These are phyloP conservation scores for Aspergillus ibericus DNA, from an alignment of 2,329 filamentous ascomycete species.

Conservation along the genomic window DNA sequence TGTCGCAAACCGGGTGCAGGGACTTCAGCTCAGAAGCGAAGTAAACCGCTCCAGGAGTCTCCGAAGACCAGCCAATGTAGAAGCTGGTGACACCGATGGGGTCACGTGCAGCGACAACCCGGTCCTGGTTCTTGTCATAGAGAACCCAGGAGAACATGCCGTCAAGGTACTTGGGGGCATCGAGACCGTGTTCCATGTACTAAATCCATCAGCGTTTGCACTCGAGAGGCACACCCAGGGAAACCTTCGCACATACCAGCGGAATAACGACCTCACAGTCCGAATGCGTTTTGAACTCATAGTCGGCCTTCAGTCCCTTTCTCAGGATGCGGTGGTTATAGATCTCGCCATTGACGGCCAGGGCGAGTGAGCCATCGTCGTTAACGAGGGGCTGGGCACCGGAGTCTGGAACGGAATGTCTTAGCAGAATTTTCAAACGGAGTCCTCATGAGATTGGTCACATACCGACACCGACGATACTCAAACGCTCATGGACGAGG, in stretches of 20 bases:
- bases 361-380: conserved; percentile 80
- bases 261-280: conserved; percentile 99
- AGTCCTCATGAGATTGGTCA: conserved; percentile 12
- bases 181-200: conserved; percentile 90
- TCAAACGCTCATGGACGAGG: conserved; percentile 94
- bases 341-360: conserved; percentile 99
- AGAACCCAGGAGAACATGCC: conserved; percentile 99
- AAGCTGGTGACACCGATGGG: conserved; percentile 97
- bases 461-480: conserved; percentile 93
- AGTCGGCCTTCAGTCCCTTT: conserved; percentile 77
- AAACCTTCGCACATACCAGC: conserved; percentile 61
- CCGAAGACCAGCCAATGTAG: conserved; percentile 88
- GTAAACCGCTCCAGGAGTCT: conserved; percentile 81
- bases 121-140: conserved; percentile 92
- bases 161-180: conserved; percentile 90
- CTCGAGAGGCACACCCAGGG: not conserved
- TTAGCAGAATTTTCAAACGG: conserved; percentile 13
- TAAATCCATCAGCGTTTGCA: conserved; percentile 40
- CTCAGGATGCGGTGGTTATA: conserved; percentile 98
- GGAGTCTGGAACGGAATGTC: conserved; percentile 62
- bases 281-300: conserved; percentile 97
- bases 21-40: conserved; percentile 98
- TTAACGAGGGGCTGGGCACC: conserved; percentile 95
- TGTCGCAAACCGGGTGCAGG: conserved; percentile 88
- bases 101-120: conserved; percentile 89